Percentiles rank a stretch among this genome's conserved stretches.
Evolutionary conservation across 257 asterid genomes (phyloP).

Genomic region (Nicotiana attenuata): DNA sequence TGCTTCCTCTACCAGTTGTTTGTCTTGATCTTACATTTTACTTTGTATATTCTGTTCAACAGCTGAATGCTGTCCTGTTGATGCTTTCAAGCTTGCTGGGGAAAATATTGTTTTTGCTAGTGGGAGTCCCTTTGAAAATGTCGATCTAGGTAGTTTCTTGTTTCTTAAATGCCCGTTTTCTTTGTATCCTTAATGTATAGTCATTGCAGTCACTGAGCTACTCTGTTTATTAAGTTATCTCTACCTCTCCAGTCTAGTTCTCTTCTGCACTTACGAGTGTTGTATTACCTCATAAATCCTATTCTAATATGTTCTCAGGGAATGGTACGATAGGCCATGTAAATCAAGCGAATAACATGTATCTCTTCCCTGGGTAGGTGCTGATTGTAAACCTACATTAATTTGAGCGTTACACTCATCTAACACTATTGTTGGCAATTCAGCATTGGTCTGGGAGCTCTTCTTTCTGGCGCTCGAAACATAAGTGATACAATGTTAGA

Average conservation of each 20-base stretch:
- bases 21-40: slow-evolving; percentile 9
- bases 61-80: slow-evolving; percentile 95
- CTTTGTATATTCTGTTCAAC: slow-evolving; percentile 32
- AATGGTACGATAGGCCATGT: slow-evolving; percentile 80
- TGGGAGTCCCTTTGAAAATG: slow-evolving; percentile 95
- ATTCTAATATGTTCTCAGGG: slow-evolving; percentile 43
- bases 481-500: slow-evolving; percentile 92
- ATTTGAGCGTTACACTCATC: background rate
- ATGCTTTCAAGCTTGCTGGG: slow-evolving; percentile 94
- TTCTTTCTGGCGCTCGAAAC: slow-evolving; percentile 77
- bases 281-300: slow-evolving; percentile 5
- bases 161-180: background rate
- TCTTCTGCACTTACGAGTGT: background rate
- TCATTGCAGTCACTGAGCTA: background rate
- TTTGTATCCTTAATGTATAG: background rate
- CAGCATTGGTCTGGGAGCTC: slow-evolving; percentile 98
- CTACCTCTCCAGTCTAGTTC: background rate
- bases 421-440: slow-evolving; percentile 15
- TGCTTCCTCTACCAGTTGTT: slow-evolving; percentile 2
- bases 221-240: background rate
- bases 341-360: slow-evolving; percentile 99
- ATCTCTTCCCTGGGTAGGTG: slow-evolving; percentile 96
- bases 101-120: slow-evolving; percentile 88
- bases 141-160: slow-evolving; percentile 65
- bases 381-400: slow-evolving; percentile 11